Percentiles rank a stretch among this genome's conserved stretches.
These are phyloP conservation scores for Microcyclospora tardicrescens DNA, from an alignment of 2,329 filamentous ascomycete species.

Conservation along the genomic window DNA sequence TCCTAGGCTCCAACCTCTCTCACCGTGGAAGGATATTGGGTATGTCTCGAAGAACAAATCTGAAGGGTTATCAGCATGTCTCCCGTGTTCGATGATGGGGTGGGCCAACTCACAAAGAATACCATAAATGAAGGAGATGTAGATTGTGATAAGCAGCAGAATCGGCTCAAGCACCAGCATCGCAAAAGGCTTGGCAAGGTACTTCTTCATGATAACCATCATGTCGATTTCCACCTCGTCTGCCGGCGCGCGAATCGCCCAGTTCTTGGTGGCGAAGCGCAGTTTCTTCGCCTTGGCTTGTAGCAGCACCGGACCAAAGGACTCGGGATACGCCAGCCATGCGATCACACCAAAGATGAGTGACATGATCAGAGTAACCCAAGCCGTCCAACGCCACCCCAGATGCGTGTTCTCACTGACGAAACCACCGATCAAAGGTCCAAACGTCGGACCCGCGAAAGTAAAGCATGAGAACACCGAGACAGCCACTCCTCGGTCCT, in stretches of 20 bases:
- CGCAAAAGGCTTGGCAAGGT: conserved; percentile 25
- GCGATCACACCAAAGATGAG: conserved; percentile 30
- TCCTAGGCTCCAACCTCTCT: conserved; percentile 14
- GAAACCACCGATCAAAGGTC: conserved; percentile 39
- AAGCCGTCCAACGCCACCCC: conserved; percentile 46
- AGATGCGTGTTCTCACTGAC: conserved; percentile 33
- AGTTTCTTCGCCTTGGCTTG: conserved; percentile 35
- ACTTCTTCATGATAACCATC: conserved; percentile 29
- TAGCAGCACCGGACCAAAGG: conserved; percentile 37
- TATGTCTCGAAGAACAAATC: conserved; percentile 6
- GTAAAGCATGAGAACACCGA: conserved; percentile 1
- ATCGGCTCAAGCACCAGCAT: conserved; percentile 39
- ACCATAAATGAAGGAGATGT: conserved; percentile 23
- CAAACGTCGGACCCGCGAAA: conserved; percentile 38
- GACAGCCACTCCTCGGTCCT: conserved; percentile 26
- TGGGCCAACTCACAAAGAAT: conserved; percentile 9
- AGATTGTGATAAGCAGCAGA: conserved; percentile 33
- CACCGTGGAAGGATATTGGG: conserved; percentile 18
- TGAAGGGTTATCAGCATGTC: background rate
- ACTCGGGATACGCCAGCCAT: conserved; percentile 38
- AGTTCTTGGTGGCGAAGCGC: conserved; percentile 36
- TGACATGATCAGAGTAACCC: conserved; percentile 40
- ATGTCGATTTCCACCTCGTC: conserved; percentile 30
- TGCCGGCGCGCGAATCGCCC: conserved; percentile 27
- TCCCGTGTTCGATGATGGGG: conserved; percentile 28